phyloP scores from a whole-genome alignment of 768 basidiomycete species.

The Boletus subparvulus region DNA sequence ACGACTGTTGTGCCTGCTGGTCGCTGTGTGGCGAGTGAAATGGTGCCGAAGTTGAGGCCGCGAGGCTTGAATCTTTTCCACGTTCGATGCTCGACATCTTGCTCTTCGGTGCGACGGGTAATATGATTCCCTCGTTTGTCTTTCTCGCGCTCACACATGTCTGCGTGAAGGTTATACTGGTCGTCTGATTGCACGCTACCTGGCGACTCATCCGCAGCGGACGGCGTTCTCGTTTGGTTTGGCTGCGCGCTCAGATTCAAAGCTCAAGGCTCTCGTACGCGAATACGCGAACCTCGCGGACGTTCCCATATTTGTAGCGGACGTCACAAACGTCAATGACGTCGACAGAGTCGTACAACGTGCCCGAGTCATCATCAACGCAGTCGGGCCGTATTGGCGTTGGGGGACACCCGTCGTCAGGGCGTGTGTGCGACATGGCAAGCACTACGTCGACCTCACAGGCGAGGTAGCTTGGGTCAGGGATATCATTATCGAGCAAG shows the following conservation, averaged over 20 bases:
- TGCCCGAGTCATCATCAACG: constrained; percentile 70
- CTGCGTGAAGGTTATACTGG: constrained; percentile 60
- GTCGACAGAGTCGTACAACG: constrained; percentile 57
- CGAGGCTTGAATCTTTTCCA: constrained; percentile 7
- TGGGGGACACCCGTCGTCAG: constrained; percentile 78
- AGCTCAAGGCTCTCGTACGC: constrained; percentile 52
- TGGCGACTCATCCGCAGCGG: constrained; percentile 61
- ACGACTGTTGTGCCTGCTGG: constrained; percentile 1
- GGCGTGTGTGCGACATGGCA: constrained; percentile 70
- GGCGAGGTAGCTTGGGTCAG: constrained; percentile 70
- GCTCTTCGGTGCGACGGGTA: constrained; percentile 68
- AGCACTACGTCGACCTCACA: constrained; percentile 85
- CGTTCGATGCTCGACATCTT: constrained; percentile 52
- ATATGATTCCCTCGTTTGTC: constrained; percentile 6
- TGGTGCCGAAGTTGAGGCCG: constrained; percentile 6
- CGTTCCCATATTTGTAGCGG: constrained; percentile 52
- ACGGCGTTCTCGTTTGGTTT: constrained; percentile 62
- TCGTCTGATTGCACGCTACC: constrained; percentile 63
- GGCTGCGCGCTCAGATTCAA: constrained; percentile 65
- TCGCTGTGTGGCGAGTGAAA: constrained; percentile 1
- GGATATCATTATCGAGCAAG: constrained; percentile 59
- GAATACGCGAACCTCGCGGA: constrained; percentile 43
- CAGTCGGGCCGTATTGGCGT: constrained; percentile 71
- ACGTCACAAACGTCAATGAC: constrained; percentile 53
- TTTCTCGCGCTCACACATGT: constrained; percentile 10